Evolutionary conservation across 305 asterid species (phyloP), one percentile per base, ranked within the genome.

Genomic region (Fraxinus sp.): DNA sequence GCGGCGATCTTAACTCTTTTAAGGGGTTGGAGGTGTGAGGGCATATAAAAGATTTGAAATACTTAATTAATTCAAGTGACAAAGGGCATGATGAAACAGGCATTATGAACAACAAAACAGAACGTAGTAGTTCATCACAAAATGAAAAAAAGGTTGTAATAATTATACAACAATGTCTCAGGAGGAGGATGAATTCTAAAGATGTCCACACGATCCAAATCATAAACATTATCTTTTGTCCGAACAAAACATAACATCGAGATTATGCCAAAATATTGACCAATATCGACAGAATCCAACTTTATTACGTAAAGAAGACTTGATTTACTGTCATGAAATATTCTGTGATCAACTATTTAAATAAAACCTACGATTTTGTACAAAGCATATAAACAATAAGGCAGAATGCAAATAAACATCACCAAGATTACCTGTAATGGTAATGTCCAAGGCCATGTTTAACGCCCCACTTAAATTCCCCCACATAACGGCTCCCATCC

Each of bases 371-470:
- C 22, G 41, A 80, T 80, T 52, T 79, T 52, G 7, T 64, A 18
- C 24, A 55, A 55, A 55, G 66, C 66, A 55, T 55, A 55, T 55
- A 55, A n/a, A 70, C 62, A 28, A 33, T 0, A 0, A 3, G 71
- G 57, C 22, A 74, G 59, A 81, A 10, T 9, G 73, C 3, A 82
- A 36, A 81, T 37, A 80, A 55, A 77, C 55, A 79, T 77, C 70
- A 66, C 22, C 9, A 41, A 5, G 26, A 36, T 68, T 89, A 95
- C 98, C 98, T 93, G 92, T 93, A 95, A 83, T 95, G 98, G 89
- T 93, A 93, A 87, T 95, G 97, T 30, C 98, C 98, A 83, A 92
- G 92, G 43, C 98, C 98, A 89, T 95, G 98, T 83, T 93, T 95
- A 71, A 95, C 97, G 73, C 98, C 98, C 98, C 97, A 91, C 83